Percentiles rank a stretch among this genome's conserved stretches.
phyloP scores from a whole-genome alignment of 2,329 filamentous ascomycete species.

The Neoarthrinium moseri region DNA sequence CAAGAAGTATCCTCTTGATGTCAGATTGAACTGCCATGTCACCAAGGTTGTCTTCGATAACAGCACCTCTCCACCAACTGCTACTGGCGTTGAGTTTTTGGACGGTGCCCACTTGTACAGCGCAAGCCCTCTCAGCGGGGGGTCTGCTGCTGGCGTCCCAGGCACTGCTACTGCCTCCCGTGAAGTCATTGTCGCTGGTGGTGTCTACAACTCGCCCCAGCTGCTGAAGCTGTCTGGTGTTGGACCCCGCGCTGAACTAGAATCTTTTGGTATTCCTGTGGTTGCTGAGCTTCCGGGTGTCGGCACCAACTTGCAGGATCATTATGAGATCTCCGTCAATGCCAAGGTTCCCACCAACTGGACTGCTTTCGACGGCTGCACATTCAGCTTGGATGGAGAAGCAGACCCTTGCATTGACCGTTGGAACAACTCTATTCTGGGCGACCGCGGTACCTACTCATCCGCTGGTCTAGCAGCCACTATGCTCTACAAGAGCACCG shows the following conservation, averaged over 20 bases:
- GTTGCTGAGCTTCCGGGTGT: slow-evolving; percentile 55
- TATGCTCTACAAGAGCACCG: slow-evolving; percentile 26
- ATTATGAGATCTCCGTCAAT: slow-evolving; percentile 45
- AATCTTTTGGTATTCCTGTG: slow-evolving; percentile 35
- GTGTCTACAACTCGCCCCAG: slow-evolving; percentile 53
- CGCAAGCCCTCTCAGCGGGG: slow-evolving; percentile 34
- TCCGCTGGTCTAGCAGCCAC: slow-evolving; percentile 31
- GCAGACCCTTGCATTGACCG: slow-evolving; percentile 31
- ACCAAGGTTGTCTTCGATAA: slow-evolving; percentile 45
- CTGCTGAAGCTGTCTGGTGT: slow-evolving; percentile 48
- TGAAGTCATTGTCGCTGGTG: slow-evolving; percentile 51
- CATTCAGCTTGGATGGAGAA: slow-evolving; percentile 24
- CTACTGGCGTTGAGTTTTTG: slow-evolving; percentile 49
- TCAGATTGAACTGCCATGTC: slow-evolving; percentile 46
- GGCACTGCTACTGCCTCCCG: slow-evolving; percentile 36
- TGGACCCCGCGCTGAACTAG: slow-evolving; percentile 38
- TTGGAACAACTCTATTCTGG: slow-evolving; percentile 17
- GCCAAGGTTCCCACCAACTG: slow-evolving; percentile 39
- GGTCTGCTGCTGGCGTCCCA: slow-evolving; percentile 29
- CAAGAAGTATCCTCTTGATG: slow-evolving; percentile 54
- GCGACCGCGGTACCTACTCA: slow-evolving; percentile 30
- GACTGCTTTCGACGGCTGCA: slow-evolving; percentile 32
- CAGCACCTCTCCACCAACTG: slow-evolving; percentile 33
- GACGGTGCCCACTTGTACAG: slow-evolving; percentile 44
- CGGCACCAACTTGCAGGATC: slow-evolving; percentile 57